phyloP scores from a whole-genome alignment of 1,284 basidiomycete species.

The Chiua sp. region DNA sequence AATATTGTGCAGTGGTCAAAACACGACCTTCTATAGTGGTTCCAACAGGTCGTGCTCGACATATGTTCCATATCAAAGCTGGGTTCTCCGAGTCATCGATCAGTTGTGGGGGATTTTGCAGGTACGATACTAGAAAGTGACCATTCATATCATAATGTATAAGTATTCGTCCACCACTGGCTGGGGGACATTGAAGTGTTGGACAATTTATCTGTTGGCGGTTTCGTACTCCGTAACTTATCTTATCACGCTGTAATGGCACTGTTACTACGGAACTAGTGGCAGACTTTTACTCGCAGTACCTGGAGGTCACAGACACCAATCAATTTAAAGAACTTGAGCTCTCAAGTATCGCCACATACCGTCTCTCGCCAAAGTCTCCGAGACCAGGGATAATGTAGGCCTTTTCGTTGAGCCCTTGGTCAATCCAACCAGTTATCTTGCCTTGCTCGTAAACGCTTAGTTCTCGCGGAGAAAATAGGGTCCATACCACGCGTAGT shows the following conservation, averaged over 20 bases:
- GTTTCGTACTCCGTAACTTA: too few relatives aligned
- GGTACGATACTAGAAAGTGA: too few relatives aligned
- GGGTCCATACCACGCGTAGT: constrained; percentile 75
- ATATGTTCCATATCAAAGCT: too few relatives aligned
- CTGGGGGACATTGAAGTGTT: background rate
- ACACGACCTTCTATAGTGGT: too few relatives aligned
- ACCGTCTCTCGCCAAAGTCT: constrained; percentile 92
- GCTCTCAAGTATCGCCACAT: background rate
- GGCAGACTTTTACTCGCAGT: constrained; percentile 21
- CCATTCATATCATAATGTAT: background rate
- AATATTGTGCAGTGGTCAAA: too few relatives aligned
- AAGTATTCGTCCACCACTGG: background rate
- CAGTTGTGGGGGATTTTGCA: too few relatives aligned
- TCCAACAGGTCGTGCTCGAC: too few relatives aligned
- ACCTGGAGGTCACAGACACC: constrained; percentile 14
- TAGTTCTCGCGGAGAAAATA: background rate
- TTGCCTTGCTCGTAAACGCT: constrained; percentile 30
- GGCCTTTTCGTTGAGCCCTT: constrained; percentile 90
- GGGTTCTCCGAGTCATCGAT: too few relatives aligned
- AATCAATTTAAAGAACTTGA: background rate
- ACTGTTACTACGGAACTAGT: background rate
- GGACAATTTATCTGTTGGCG: too few relatives aligned
- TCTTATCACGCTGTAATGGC: too few relatives aligned
- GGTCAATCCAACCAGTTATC: constrained; percentile 98
- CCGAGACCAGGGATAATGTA: constrained; percentile 91